A percentile compares a stretch with the other conserved stretches of the same genome.
These are phyloP conservation scores for Dendryphion nanum DNA, from an alignment of 2,329 filamentous ascomycete genomes.

Conservation along the genomic window DNA sequence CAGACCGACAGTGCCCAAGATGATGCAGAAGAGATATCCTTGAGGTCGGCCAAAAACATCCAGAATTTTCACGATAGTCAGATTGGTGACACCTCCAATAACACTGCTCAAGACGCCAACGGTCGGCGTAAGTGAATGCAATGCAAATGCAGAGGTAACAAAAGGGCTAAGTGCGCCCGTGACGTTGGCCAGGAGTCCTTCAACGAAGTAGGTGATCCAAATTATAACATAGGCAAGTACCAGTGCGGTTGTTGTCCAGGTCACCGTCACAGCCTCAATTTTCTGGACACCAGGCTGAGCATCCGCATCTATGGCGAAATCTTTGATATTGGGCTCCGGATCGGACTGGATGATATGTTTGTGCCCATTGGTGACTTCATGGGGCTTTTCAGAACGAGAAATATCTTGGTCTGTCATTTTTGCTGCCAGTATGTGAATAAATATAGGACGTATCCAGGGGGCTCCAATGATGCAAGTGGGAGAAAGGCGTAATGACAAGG, in stretches of 20 bases:
- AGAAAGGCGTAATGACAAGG: no score
- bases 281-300: conserved; percentile 29
- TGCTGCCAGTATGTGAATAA: no score
- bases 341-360: no score
- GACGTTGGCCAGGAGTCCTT: conserved; percentile 42
- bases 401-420: no score
- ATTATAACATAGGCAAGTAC: conserved; percentile 32
- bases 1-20: conserved; percentile 34
- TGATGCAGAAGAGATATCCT: conserved; percentile 27
- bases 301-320: background rate
- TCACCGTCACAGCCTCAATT: conserved; percentile 33
- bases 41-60: conserved; percentile 40
- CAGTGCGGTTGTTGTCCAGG: conserved; percentile 30
- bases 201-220: conserved; percentile 46
- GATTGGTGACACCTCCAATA: conserved; percentile 33
- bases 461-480: no score
- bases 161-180: conserved; percentile 34
- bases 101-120: conserved; percentile 31
- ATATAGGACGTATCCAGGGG: no score
- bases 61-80: conserved; percentile 39
- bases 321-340: background rate
- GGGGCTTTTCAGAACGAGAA: no score
- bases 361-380: no score
- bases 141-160: conserved; percentile 37
- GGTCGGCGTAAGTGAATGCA: conserved; percentile 33